These are phyloP conservation scores for Candida smagusa DNA, from an alignment of 1,139 yeast species.

Conservation along the genomic window DNA sequence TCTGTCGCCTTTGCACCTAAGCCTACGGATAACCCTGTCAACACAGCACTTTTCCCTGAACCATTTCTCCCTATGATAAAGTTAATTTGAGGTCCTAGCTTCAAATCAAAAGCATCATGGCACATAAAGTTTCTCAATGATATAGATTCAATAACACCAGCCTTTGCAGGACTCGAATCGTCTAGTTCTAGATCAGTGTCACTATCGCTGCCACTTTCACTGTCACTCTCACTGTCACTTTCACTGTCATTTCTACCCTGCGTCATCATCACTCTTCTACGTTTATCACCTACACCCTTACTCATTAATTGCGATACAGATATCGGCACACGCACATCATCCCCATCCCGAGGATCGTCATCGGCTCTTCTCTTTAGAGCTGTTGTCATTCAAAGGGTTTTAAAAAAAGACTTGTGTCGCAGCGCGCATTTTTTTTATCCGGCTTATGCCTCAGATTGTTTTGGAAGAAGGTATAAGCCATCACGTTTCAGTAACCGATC, in stretches of 20 bases:
- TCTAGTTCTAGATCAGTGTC: slow-evolving; percentile 14
- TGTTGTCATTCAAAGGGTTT: no score
- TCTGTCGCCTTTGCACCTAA: slow-evolving; percentile 93
- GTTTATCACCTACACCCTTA: background rate
- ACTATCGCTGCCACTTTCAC: slow-evolving; percentile 7
- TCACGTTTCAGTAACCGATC: no score
- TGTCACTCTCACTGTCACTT: background rate
- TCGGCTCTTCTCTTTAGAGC: no score
- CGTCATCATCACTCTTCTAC: slow-evolving; percentile 1
- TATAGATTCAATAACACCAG: slow-evolving; percentile 58
- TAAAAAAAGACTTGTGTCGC: no score
- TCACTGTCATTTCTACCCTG: background rate
- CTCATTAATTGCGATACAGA: no score
- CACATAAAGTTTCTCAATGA: slow-evolving; percentile 71
- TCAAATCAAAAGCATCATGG: slow-evolving; percentile 76
- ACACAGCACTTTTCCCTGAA: slow-evolving; percentile 88
- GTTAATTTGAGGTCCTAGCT: slow-evolving; percentile 80
- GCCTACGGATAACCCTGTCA: slow-evolving; percentile 88
- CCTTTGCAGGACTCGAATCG: slow-evolving; percentile 34
- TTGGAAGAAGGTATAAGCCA: no score
- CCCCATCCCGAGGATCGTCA: no score
- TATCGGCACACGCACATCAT: no score
- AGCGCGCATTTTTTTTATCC: no score
- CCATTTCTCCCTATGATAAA: slow-evolving; percentile 95
- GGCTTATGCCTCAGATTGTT: no score